Evolutionary conservation across 2,329 filamentous ascomycete genomes (phyloP), one percentile per base, ranked within the genome.

Genomic region (Sporothrix humicola): DNA sequence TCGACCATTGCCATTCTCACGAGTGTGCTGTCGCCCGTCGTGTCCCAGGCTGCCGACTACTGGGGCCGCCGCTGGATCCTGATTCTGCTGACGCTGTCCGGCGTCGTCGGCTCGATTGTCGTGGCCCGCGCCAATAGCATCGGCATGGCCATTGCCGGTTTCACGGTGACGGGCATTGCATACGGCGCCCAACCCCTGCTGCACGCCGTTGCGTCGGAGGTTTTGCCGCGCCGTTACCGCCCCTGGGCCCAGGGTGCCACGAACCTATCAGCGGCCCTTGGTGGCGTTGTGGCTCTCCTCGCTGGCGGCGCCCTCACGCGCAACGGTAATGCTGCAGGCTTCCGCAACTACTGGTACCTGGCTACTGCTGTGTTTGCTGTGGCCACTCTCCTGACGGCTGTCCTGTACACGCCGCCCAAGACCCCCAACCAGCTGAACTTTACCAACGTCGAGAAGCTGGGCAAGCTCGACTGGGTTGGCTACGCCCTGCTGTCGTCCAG

Each of bases 31-130:
- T 76, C 79, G 10, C 82, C 81, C 23, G 79, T 81, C 12, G 78
- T 83, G 12, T 81, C 81, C 13, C 82, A 84, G 73, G 82, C 81
- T 0, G 80, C 82, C 23, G 82, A 84, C 75, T 83, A 82, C 77
- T 84, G 82, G 82, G 82, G 82, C n/a, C 79, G 82, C 8, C 81
- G 80, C 77, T 82, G 79, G 80, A 81, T 84, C 72, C 79, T 85
- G n/a, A 78, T 84, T 37, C 69, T 79, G 23, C 77, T 80, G 10
- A 82, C 79, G 1, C 42, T 79, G 13, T 77, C 79, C 52, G 82
- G 82, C 20, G 79, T 77, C 20, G 72, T 81, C 1, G 82, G 83
- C 1, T 80, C 76, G 8, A 74, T 83, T 23, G 75, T 84, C n/a
- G 79, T 84, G 13, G 76, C 80, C 23, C 78, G 80, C 6, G 82